phyloP scores from a whole-genome alignment of 768 basidiomycete species.

The Suillus bovinus region DNA sequence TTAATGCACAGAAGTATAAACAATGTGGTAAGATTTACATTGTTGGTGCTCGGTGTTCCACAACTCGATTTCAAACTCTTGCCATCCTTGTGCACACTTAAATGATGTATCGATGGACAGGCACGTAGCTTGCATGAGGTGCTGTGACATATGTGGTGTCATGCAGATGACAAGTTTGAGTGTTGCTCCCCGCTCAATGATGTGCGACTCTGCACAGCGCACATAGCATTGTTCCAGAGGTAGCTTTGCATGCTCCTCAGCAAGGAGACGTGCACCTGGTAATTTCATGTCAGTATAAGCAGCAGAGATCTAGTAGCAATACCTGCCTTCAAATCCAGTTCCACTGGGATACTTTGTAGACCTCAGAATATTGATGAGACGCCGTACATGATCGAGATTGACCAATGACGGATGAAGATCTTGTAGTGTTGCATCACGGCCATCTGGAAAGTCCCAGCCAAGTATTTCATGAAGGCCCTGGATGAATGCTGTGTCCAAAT shows the following conservation, averaged over 20 bases:
- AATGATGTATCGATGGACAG: constrained; percentile 19
- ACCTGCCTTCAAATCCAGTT: constrained; percentile 27
- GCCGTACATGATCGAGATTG: constrained; percentile 24
- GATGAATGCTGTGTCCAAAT: constrained; percentile 27
- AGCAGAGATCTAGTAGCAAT: neutral
- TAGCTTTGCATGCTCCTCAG: constrained; percentile 6
- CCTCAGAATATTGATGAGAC: constrained; percentile 21
- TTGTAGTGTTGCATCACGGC: constrained; percentile 1
- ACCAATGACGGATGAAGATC: constrained; percentile 21
- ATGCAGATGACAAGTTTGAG: constrained; percentile 26
- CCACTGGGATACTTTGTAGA: constrained; percentile 19
- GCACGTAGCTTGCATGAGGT: constrained; percentile 13
- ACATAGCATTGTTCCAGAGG: constrained; percentile 19
- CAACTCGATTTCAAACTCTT: constrained; percentile 18
- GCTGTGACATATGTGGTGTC: constrained; percentile 19
- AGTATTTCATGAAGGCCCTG: constrained; percentile 13
- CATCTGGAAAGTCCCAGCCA: constrained; percentile 14
- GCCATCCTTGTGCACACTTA: constrained; percentile 16
- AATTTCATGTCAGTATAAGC: neutral
- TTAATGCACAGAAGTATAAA: neutral
- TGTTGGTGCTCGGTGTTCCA: neutral
- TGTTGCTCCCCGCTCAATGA: constrained; percentile 2
- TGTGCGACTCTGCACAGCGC: constrained; percentile 18
- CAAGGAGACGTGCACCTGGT: constrained; percentile 11
- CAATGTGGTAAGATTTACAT: constrained; percentile 12